These are phyloP conservation scores for Colletotrichum sidae DNA, from an alignment of 2,329 filamentous ascomycete species.

Conservation along the genomic window DNA sequence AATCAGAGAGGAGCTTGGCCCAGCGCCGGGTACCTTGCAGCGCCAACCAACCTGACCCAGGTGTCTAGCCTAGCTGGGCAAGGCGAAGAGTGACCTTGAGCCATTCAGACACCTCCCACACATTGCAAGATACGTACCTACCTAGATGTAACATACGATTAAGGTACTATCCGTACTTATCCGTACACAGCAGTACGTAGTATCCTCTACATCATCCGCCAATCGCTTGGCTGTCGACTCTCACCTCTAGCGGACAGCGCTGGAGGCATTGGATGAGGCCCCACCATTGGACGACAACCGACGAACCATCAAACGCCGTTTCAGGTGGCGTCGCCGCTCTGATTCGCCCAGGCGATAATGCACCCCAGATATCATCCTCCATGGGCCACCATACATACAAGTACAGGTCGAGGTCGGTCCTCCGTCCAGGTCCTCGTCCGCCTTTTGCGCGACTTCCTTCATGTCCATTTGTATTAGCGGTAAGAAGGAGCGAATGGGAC, in stretches of 20 bases:
- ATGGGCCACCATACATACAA: too few species aligned
- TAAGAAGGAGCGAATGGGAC: slow-evolving; percentile 15
- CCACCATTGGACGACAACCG: slow-evolving; percentile 19
- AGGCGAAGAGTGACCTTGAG: too few species aligned
- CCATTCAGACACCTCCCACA: too few species aligned
- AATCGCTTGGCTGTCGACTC: background rate
- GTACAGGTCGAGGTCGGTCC: too few species aligned
- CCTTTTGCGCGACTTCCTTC: background rate
- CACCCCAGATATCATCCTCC: slow-evolving; percentile 2
- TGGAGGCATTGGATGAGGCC: background rate
- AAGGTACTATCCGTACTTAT: too few species aligned
- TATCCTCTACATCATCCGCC: slow-evolving; percentile 1
- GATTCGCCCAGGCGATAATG: slow-evolving; percentile 24
- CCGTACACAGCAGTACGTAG: too few species aligned
- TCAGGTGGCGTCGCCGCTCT: slow-evolving; percentile 23
- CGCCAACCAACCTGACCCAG: slow-evolving; percentile 13
- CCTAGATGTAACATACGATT: too few species aligned
- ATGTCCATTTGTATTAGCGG: slow-evolving; percentile 5
- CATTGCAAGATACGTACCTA: too few species aligned
- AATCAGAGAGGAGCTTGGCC: background rate
- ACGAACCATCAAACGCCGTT: slow-evolving; percentile 34
- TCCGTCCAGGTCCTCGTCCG: background rate
- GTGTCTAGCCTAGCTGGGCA: too few species aligned
- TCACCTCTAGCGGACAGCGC: background rate
- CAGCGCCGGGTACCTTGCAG: slow-evolving; percentile 36